Conservation (phyloP, 768 basidiomycete species). For the Pleurotus giganteus region DNA sequence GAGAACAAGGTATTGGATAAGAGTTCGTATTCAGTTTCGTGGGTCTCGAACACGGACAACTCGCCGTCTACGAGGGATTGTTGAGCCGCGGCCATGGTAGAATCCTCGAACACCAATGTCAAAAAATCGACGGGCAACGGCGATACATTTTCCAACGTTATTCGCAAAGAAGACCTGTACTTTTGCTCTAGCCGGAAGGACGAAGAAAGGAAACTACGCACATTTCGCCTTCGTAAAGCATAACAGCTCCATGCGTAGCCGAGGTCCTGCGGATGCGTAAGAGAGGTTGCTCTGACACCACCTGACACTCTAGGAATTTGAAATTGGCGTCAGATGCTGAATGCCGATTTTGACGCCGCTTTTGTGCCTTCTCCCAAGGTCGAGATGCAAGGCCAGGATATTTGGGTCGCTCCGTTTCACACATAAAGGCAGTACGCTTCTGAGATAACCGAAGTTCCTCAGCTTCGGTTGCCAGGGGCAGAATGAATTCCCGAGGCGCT, state of each 20-base stretch:
- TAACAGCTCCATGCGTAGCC: conserved; percentile 90
- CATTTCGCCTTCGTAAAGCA: conserved; percentile 96
- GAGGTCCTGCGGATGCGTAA: conserved; percentile 84
- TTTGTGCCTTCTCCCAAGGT: conserved; percentile 52
- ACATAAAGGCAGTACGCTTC: conserved; percentile 56
- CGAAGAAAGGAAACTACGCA: conserved; percentile 23
- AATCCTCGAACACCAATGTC: conserved; percentile 86
- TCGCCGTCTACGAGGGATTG: conserved; percentile 78
- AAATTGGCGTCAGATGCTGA: conserved; percentile 26
- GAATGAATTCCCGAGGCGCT: conserved; percentile 62
- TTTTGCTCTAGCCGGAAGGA: conserved; percentile 12
- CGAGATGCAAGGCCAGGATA: conserved; percentile 70
- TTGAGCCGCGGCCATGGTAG: conserved; percentile 75
- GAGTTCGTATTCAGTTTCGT: conserved; percentile 86
- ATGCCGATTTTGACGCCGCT: conserved; percentile 31
- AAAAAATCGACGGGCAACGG: conserved; percentile 80
- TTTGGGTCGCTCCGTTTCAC: conserved; percentile 73
- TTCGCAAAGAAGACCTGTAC: conserved; percentile 72
- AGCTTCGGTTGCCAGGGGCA: conserved; percentile 70
- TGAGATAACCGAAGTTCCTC: conserved; percentile 63
- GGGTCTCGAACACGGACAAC: conserved; percentile 78
- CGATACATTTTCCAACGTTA: conserved; percentile 91
- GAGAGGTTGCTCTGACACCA: conserved; percentile 85
- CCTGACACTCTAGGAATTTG: conserved; percentile 75
- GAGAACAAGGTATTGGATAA: conserved; percentile 77